These are phyloP conservation scores for Claviceps fusiformis DNA, from an alignment of 2,329 filamentous ascomycete species.

Conservation along the genomic window DNA sequence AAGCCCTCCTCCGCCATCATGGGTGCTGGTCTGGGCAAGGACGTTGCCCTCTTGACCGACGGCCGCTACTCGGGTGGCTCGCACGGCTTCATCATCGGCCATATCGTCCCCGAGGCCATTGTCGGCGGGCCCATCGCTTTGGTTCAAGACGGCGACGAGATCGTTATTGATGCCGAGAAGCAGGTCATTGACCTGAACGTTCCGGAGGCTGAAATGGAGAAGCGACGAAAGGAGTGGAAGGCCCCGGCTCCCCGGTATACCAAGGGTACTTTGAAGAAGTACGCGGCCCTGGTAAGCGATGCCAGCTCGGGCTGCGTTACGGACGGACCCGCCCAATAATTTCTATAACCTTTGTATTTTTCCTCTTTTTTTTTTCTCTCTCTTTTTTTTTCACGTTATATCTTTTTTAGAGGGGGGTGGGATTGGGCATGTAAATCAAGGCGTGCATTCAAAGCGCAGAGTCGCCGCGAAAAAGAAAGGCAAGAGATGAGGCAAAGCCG, in stretches of 20 bases:
- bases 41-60: constrained; percentile 62
- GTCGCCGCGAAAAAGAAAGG: too few relatives aligned
- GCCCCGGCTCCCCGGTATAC: constrained; percentile 43
- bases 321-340: constrained; percentile 22
- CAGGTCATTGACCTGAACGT: constrained; percentile 55
- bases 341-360: too few relatives aligned
- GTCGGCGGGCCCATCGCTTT: constrained; percentile 76
- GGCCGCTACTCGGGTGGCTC: constrained; percentile 68
- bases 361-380: too few relatives aligned
- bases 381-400: too few relatives aligned
- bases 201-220: constrained; percentile 47
- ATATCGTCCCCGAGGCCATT: constrained; percentile 77
- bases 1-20: constrained; percentile 89
- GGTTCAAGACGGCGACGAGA: constrained; percentile 65
- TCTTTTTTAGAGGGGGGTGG: too few relatives aligned
- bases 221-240: constrained; percentile 46
- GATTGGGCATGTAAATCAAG: neutral
- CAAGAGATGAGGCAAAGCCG: neutral
- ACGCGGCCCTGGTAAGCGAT: constrained; percentile 45
- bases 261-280: constrained; percentile 58
- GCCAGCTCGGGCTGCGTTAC: constrained; percentile 48
- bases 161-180: constrained; percentile 71
- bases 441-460: neutral
- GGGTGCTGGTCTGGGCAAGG: constrained; percentile 70
- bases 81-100: constrained; percentile 78